Conservation (phyloP, 176 grass and related monocot species). For the Aegilops tauschii region DNA sequence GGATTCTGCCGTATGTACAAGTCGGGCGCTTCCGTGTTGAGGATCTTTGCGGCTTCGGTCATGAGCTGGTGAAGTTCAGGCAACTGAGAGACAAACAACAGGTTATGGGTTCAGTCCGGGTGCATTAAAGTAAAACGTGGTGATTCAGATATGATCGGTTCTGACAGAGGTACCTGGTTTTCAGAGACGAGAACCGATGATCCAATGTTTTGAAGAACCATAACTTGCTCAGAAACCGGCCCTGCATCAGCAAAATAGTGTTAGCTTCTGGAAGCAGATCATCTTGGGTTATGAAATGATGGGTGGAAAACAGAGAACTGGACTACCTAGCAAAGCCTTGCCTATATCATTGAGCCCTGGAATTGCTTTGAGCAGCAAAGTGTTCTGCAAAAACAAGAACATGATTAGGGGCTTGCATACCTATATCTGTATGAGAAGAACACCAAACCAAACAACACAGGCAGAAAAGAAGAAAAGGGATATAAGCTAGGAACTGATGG, state of each 20-base stretch:
- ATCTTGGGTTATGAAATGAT: neutral
- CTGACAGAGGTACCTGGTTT: slow-evolving; percentile 59
- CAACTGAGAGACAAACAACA: slow-evolving; percentile 45
- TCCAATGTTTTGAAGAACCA: slow-evolving; percentile 96
- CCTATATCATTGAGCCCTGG: slow-evolving; percentile 87
- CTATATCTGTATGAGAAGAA: neutral
- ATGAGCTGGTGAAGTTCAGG: slow-evolving; percentile 68
- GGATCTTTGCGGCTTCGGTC: slow-evolving; percentile 53
- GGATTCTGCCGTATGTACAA: slow-evolving; percentile 88
- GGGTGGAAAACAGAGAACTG: neutral
- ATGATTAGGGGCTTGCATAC: neutral
- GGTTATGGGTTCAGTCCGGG: neutral
- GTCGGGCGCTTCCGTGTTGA: slow-evolving; percentile 87
- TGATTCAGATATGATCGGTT: neutral
- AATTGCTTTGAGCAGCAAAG: slow-evolving; percentile 65
- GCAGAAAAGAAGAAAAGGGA: no score
- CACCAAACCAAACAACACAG: neutral
- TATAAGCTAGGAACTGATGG: neutral
- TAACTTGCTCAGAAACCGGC: slow-evolving; percentile 76
- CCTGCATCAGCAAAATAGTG: slow-evolving; percentile 33
- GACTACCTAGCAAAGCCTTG: slow-evolving; percentile 75
- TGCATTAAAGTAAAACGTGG: neutral
- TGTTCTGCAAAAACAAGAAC: slow-evolving; percentile 62
- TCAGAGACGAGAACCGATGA: slow-evolving; percentile 86
- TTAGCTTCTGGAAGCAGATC: neutral